A percentile compares a stretch with the other conserved stretches of the same genome.
Evolutionary conservation across 148 eudicot genomes (phyloP).

Genomic region (Rhododendron williamsianum): DNA sequence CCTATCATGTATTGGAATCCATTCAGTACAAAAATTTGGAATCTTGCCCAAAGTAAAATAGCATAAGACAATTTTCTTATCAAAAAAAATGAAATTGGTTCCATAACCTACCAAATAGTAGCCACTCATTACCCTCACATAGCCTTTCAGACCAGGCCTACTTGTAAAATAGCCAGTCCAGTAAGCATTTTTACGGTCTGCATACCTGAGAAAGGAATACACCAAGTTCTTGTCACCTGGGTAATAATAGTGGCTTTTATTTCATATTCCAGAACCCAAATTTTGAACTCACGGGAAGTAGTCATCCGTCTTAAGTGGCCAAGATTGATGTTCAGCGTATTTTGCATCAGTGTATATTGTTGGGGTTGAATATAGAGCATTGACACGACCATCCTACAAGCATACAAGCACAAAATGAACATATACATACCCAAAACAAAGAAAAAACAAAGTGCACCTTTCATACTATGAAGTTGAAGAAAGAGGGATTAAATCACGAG

Average conservation of each 20-base stretch:
- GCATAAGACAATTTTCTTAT: neutral
- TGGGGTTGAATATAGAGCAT: conserved; percentile 93
- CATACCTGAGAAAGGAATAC: conserved; percentile 54
- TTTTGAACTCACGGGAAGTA: conserved; percentile 81
- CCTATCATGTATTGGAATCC: conserved; percentile 32
- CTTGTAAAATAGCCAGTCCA: conserved; percentile 98
- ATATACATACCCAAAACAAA: neutral
- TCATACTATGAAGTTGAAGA: neutral
- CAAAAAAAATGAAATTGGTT: neutral
- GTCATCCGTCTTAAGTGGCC: conserved; percentile 91
- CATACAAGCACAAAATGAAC: neutral
- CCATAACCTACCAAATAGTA: conserved; percentile 68
- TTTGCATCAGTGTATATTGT: conserved; percentile 93
- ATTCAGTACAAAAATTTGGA: conserved; percentile 8
- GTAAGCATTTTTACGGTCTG: conserved; percentile 76
- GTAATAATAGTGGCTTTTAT: neutral
- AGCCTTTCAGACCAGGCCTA: conserved; percentile 82
- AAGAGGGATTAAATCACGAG: neutral
- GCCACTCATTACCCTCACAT: conserved; percentile 85
- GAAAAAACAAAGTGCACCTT: neutral
- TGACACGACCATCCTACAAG: conserved; percentile 92
- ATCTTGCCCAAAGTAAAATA: neutral
- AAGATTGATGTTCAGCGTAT: conserved; percentile 50
- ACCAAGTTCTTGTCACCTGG: neutral
- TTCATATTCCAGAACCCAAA: neutral